These are phyloP conservation scores for Pseudogymnoascus sp. DNA, from an alignment of 2,329 filamentous ascomycete genomes.

Conservation along the genomic window DNA sequence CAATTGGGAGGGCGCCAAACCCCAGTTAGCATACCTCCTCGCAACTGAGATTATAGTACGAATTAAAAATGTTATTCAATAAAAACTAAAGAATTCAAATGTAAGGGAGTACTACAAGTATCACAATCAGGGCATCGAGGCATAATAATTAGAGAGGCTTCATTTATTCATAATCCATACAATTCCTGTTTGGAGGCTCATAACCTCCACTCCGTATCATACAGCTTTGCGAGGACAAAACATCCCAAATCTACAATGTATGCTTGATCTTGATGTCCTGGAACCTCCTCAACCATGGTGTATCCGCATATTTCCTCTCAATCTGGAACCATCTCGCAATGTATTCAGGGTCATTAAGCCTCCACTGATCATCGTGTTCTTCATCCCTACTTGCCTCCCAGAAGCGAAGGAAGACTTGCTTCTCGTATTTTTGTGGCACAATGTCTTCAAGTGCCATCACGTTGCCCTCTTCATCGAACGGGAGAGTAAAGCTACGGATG, in stretches of 20 bases:
- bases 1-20: too few relatives aligned
- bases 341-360: background rate
- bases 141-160: background rate
- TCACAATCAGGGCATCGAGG: background rate
- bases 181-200: background rate
- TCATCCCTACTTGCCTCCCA: background rate
- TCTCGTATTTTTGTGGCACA: background rate
- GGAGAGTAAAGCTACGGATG: background rate
- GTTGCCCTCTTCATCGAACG: background rate
- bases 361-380: slow-evolving; percentile 4
- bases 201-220: background rate
- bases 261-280: background rate
- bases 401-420: slow-evolving; percentile 1
- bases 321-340: slow-evolving; percentile 2
- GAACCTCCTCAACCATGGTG: background rate
- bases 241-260: background rate
- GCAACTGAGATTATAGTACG: background rate
- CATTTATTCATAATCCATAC: background rate
- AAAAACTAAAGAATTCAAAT: background rate
- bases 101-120: background rate
- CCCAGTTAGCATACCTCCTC: too few relatives aligned
- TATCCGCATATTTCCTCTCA: slow-evolving; percentile 5
- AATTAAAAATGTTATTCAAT: background rate
- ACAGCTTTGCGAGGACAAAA: background rate
- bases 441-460: background rate